Conservation (phyloP, 1,284 basidiomycete species). For the Wallemia hederae region DNA sequence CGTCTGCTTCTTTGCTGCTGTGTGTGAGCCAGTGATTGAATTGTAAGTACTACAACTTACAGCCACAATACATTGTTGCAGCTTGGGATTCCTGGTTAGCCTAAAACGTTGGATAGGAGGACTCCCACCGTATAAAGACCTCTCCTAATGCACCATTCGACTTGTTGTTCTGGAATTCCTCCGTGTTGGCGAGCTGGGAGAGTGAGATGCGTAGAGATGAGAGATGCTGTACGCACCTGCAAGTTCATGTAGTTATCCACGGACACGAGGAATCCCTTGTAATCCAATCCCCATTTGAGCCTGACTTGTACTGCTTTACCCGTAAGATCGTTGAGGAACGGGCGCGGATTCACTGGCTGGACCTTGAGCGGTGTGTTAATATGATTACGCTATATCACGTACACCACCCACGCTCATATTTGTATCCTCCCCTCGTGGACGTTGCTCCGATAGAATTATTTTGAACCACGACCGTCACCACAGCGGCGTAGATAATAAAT, state of each 20-base stretch:
- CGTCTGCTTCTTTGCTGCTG: background rate
- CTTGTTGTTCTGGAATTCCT: constrained; percentile 88
- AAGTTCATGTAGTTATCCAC: constrained; percentile 99
- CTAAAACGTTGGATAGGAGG: background rate
- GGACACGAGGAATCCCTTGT: constrained; percentile 94
- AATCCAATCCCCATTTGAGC: constrained; percentile 97
- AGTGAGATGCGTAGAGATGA: background rate
- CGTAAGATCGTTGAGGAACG: constrained; percentile 90
- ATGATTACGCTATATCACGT: background rate
- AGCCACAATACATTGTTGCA: background rate
- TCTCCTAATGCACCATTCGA: constrained; percentile 89
- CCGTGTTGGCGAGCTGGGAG: constrained; percentile 70
- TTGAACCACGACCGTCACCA: background rate
- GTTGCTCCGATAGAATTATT: background rate
- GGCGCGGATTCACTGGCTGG: constrained; percentile 89
- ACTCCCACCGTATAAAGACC: constrained; percentile 71
- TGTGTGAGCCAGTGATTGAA: background rate
- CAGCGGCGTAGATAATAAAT: constrained; percentile 22
- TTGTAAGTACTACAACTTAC: background rate
- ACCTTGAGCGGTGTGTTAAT: constrained; percentile 28
- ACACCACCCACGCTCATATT: constrained; percentile 3
- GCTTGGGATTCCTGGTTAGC: background rate
- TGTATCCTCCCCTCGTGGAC: constrained; percentile 1
- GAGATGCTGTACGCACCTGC: constrained; percentile 30
- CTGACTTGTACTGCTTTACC: constrained; percentile 85